A percentile compares a stretch with the other conserved stretches of the same genome.
These are phyloP conservation scores for Microascus cirrosus DNA, from an alignment of 2,329 filamentous ascomycete species.

Conservation along the genomic window DNA sequence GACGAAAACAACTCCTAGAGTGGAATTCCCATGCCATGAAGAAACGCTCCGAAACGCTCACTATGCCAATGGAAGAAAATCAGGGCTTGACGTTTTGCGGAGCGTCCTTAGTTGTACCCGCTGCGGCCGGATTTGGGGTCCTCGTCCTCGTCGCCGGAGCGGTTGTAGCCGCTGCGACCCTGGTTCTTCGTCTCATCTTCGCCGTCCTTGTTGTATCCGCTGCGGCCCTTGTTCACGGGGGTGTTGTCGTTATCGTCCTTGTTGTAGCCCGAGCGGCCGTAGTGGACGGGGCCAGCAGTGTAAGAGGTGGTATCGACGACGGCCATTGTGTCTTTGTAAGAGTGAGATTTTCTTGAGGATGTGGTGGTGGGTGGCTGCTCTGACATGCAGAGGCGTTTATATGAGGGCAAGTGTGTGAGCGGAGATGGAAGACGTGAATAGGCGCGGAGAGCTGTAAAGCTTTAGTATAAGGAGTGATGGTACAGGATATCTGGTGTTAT, in stretches of 20 bases:
- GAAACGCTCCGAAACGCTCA: slow-evolving; percentile 6
- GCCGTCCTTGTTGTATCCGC: slow-evolving; percentile 26
- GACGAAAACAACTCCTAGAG: no score
- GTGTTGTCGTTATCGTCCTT: slow-evolving; percentile 3
- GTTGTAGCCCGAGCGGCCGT: slow-evolving; percentile 7
- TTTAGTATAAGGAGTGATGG: slow-evolving; percentile 5
- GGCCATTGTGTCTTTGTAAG: slow-evolving; percentile 12
- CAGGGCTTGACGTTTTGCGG: background rate
- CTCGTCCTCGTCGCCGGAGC: slow-evolving; percentile 17
- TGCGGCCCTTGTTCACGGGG: slow-evolving; percentile 24
- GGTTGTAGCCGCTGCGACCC: slow-evolving; percentile 30
- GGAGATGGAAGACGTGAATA: background rate
- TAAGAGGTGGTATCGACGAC: slow-evolving; percentile 14
- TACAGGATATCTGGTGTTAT: background rate
- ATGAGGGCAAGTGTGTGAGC: background rate
- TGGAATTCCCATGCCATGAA: no score
- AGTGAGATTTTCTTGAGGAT: background rate
- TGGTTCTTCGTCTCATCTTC: slow-evolving; percentile 12
- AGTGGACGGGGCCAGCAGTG: slow-evolving; percentile 12
- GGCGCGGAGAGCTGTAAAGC: background rate
- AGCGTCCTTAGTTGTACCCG: slow-evolving; percentile 22
- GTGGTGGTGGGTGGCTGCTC: background rate
- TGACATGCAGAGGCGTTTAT: background rate
- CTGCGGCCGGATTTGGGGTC: slow-evolving; percentile 20
- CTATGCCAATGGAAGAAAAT: background rate